Base-by-base conservation (phyloP, 2,329 filamentous ascomycete species). In the Simplicillium sp. region DNA sequence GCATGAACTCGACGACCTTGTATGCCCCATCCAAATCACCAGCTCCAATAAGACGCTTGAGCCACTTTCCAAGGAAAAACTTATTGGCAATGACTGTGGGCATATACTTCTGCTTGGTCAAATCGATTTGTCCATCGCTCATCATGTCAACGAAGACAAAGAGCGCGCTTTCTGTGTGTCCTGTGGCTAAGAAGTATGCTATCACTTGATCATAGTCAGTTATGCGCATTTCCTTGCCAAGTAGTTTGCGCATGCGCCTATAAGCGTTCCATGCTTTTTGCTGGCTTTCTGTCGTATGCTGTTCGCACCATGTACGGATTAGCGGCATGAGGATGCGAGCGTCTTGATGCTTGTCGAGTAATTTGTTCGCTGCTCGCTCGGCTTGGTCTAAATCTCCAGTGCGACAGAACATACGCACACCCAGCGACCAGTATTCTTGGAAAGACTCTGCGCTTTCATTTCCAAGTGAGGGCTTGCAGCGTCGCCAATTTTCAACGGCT, bases 91-190 rank as follows among this genome's bases (percentile, higher is more conserved):
- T 60, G 8, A 66, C 60, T 1, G 65, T 63, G 1, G 74, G 73
- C 42, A 77, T 59, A 14, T 57, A 51, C 38, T 60, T 59, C 43
- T 59, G 56, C 43, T 63, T 64, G 39, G 62, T 64, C 37, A 75
- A 53, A 42, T 75, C 66, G 40, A 77, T 58, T 35, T 66, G 56
- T 5, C 73, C 73, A 4, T 75, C 73, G 43, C 78, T 76, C 79
- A 94, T 88, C 87, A 95, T 94, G 57, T 95, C 87, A 50, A 83
- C 85, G 58, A 94, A 94, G 0, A 87, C 77, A 40, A 78, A 76
- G 41, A 90, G 70, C 1, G 85, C 86, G 44, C 80, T 71, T 44
- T 83, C 74, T 6, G 77, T 68, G 44, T 80, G 70, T 40, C 78
- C 75, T 7, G 77, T 71, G 16, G 79, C 68, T 18, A 95, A 63